Evolutionary conservation across 2,329 filamentous ascomycete genomes (phyloP).

Genomic region (Aureobasidium mangrovei): DNA sequence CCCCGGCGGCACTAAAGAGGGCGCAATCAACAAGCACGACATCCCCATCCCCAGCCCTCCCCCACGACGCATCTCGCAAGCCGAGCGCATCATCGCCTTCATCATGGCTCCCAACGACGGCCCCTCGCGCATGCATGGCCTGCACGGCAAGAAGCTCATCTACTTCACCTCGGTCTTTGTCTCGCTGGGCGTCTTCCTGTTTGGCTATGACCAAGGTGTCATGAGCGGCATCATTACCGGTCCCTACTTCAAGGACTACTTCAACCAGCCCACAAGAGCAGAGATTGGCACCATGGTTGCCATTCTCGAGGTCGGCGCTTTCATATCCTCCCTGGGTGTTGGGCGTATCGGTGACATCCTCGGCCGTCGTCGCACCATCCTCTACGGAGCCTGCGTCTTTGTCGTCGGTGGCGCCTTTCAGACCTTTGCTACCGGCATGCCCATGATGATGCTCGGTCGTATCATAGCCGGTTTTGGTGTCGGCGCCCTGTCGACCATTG

Average conservation of each 20-base stretch:
- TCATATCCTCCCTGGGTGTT: constrained; percentile 79
- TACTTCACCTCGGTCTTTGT: constrained; percentile 94
- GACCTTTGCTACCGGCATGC: constrained; percentile 70
- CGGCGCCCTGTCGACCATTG: constrained; percentile 42
- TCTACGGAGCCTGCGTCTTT: constrained; percentile 90
- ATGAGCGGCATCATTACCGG: constrained; percentile 75
- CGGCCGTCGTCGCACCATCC: constrained; percentile 77
- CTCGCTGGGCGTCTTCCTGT: constrained; percentile 76
- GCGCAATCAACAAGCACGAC: constrained; percentile 47
- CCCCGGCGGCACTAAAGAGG: constrained; percentile 32
- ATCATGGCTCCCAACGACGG: constrained; percentile 76
- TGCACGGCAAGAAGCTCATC: constrained; percentile 89
- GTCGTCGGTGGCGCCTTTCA: constrained; percentile 76
- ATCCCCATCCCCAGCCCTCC: constrained; percentile 69
- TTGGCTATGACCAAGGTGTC: constrained; percentile 83
- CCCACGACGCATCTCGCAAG: constrained; percentile 54
- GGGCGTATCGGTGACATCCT: constrained; percentile 87
- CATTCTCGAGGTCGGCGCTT: constrained; percentile 87
- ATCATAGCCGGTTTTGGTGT: constrained; percentile 44
- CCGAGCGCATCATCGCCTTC: constrained; percentile 62
- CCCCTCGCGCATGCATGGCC: constrained; percentile 68
- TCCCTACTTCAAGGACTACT: constrained; percentile 81
- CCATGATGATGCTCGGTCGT: constrained; percentile 64
- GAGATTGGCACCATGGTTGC: constrained; percentile 96
- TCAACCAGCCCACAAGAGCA: constrained; percentile 76